Evolutionary conservation across 805 yeast species (phyloP), one percentile per base, ranked within the genome.

Genomic region (Candida taoyuanica): DNA sequence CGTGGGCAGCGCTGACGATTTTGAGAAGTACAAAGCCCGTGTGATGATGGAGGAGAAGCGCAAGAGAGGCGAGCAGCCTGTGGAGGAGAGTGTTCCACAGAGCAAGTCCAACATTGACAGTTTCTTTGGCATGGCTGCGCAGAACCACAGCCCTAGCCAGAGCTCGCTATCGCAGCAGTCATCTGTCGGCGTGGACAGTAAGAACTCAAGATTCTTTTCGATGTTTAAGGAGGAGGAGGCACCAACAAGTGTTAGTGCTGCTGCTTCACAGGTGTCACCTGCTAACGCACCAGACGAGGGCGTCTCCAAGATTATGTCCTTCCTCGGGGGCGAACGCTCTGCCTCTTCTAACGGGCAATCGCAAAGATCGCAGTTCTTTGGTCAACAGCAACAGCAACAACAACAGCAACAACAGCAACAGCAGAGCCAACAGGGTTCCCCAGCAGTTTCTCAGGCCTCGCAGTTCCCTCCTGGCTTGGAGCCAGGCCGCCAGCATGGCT

Each of bases 21-120:
- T 67, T 44, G 73, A 67, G 44, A 48, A 56, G 21, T 65, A 65
- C 64, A 67, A 59, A 43, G 59, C 63, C 3, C 59, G 57, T 48
- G 59, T 64, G 57, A 63, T 56, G 38, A 62, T 54, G 34, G 52
- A 59, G 39, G 67, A 63, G 32, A 60, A 60, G 38, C 53, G 49
- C 31, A 63, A 62, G 37, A 56, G 57, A 36, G 65, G 63, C 19
- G 50, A 55, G 11, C 27, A 40, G n/a, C 38, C 34, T 11, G 36
- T 29, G 5, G 46, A 39, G 5, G 40, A 37, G 3, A 4, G 18
- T 12, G 31, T 25, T 26, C 20, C 36, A 24, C 14, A 33, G 4
- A 20, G 13, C 15, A 29, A 26, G 15, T 48, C 49, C 18, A 39
- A 50, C 8, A 44, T 51, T 40, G 58, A 55, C 35, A 52, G 50